Percentiles rank a stretch among this genome's conserved stretches.
These are phyloP conservation scores for Dactylellina haptotyla DNA, from an alignment of 2,329 filamentous ascomycete genomes.

Conservation along the genomic window DNA sequence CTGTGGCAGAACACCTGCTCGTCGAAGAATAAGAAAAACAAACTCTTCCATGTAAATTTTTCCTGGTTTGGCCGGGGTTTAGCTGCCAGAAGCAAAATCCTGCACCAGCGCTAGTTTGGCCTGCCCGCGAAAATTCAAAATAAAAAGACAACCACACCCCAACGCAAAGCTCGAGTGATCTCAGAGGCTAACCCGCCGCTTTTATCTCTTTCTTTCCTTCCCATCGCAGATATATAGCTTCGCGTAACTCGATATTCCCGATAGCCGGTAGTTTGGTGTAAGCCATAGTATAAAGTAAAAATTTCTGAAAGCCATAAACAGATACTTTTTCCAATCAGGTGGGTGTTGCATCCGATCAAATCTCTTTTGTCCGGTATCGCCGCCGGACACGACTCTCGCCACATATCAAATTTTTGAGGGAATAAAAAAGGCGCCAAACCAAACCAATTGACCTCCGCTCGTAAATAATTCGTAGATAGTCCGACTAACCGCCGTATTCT, in stretches of 20 bases:
- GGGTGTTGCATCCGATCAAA: constrained; percentile 21
- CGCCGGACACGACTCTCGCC: constrained; percentile 7
- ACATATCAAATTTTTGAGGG: constrained; percentile 23
- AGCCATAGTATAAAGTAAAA: constrained; percentile 4
- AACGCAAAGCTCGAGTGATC: constrained; percentile 21
- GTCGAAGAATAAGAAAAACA: constrained; percentile 48
- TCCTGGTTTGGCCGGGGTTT: constrained; percentile 23
- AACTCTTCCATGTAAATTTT: constrained; percentile 25
- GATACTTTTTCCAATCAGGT: background rate
- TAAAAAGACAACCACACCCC: constrained; percentile 52
- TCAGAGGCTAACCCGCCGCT: constrained; percentile 9
- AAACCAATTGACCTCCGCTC: constrained; percentile 17
- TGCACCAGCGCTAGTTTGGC: constrained; percentile 16
- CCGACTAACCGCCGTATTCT: constrained; percentile 26
- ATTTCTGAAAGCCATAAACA: background rate
- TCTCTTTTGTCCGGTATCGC: background rate
- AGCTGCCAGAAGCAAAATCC: constrained; percentile 27
- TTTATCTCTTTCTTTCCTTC: constrained; percentile 7
- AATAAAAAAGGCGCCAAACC: constrained; percentile 28
- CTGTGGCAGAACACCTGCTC: background rate
- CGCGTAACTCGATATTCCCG: background rate
- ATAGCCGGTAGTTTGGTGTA: background rate
- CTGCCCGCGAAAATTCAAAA: constrained; percentile 7
- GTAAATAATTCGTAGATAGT: constrained; percentile 1
- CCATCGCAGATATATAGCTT: constrained; percentile 7